Percentiles rank a stretch among this genome's conserved stretches.
Evolutionary conservation across 129 eudicot species (phyloP).

Genomic region (Artemisia tridentata): DNA sequence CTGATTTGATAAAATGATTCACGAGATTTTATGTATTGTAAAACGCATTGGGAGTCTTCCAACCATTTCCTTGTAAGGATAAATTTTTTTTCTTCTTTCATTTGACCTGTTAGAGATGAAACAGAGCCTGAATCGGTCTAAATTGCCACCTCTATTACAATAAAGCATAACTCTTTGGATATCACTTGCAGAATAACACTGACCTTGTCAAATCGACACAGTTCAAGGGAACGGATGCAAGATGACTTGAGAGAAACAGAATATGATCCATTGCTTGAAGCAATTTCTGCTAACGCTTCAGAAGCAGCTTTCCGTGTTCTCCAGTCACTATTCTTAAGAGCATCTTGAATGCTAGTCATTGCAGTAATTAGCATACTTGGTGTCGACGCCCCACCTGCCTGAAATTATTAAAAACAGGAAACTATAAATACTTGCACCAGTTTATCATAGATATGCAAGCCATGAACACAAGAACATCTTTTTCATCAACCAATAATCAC

Average conservation of each 20-base stretch:
- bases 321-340: slow-evolving; percentile 84
- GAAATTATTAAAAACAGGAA: slow-evolving; percentile 18
- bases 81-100: background rate
- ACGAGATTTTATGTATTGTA: background rate
- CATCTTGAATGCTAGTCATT: slow-evolving; percentile 80
- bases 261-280: slow-evolving; percentile 65
- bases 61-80: background rate
- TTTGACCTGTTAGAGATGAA: background rate
- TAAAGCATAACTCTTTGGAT: background rate
- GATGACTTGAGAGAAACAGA: slow-evolving; percentile 58
- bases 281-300: slow-evolving; percentile 67
- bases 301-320: slow-evolving; percentile 82
- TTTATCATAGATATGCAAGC: background rate
- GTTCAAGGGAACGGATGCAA: slow-evolving; percentile 70
- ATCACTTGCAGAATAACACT: slow-evolving; percentile 4
- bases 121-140: background rate
- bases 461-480: background rate
- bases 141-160: slow-evolving; percentile 4
- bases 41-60: background rate
- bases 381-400: slow-evolving; percentile 89
- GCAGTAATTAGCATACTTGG: slow-evolving; percentile 58
- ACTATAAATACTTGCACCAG: background rate
- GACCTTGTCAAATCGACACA: slow-evolving; percentile 96
- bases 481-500: slow-evolving; percentile 1
- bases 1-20: background rate